Percentiles rank a stretch among this genome's conserved stretches.
These are phyloP conservation scores for Tricholoma matsutake DNA, from an alignment of 768 basidiomycete species.

Conservation along the genomic window DNA sequence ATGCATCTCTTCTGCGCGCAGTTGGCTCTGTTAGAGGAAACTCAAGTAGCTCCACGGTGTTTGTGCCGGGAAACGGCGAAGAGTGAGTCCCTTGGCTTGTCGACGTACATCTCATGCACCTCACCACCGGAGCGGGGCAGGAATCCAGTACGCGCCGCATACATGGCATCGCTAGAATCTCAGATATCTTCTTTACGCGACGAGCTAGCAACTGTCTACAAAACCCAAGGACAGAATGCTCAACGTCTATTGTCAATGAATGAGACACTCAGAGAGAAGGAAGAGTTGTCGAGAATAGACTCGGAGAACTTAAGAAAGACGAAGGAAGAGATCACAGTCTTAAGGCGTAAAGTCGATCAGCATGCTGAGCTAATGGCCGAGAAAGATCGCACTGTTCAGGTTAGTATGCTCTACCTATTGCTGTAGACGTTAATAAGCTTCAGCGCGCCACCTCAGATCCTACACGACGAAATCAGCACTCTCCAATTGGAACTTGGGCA, in stretches of 20 bases:
- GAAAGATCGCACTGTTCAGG: constrained; percentile 89
- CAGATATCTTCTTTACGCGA: constrained; percentile 90
- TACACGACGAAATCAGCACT: constrained; percentile 94
- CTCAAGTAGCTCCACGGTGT: constrained; percentile 59
- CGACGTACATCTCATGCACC: constrained; percentile 5
- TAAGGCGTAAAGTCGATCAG: constrained; percentile 77
- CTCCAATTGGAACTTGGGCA: constrained; percentile 89
- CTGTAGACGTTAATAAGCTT: background rate
- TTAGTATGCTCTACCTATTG: constrained; percentile 32
- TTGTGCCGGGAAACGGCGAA: constrained; percentile 59
- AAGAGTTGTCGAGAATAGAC: constrained; percentile 80
- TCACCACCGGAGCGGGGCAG: constrained; percentile 34
- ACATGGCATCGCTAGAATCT: constrained; percentile 88
- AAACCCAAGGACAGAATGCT: constrained; percentile 93
- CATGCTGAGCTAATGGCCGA: constrained; percentile 83
- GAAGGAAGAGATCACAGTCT: constrained; percentile 67
- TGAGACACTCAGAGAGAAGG: constrained; percentile 91
- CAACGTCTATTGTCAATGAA: constrained; percentile 92
- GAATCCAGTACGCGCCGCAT: constrained; percentile 83
- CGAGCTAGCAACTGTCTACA: constrained; percentile 93
- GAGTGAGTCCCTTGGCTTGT: constrained; percentile 45
- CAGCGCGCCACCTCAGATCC: constrained; percentile 49
- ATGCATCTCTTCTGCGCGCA: constrained; percentile 82
- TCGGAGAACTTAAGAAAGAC: constrained; percentile 76
- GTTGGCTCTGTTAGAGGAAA: constrained; percentile 69